phyloP scores from a whole-genome alignment of 805 yeast genomes.

The Teunomyces stri region DNA sequence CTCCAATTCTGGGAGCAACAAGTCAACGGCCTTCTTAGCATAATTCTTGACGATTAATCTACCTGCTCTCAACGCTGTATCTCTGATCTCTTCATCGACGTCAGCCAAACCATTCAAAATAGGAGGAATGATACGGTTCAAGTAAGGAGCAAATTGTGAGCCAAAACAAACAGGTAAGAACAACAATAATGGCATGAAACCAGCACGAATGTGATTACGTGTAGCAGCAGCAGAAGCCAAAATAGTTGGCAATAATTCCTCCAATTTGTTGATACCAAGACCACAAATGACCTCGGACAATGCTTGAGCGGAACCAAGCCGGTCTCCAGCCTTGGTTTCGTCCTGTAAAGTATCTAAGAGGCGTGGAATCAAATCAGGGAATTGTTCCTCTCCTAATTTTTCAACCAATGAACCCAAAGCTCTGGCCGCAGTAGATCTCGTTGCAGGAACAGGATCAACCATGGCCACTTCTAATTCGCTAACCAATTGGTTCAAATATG shows the following conservation, averaged over 20 bases:
- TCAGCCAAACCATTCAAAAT: slow-evolving; percentile 91
- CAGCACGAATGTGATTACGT: slow-evolving; percentile 79
- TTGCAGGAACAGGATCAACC: slow-evolving; percentile 98
- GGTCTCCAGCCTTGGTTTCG: slow-evolving; percentile 78
- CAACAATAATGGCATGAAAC: slow-evolving; percentile 84
- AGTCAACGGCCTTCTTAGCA: slow-evolving; percentile 88
- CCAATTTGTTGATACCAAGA: slow-evolving; percentile 81
- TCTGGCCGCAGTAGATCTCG: slow-evolving; percentile 96
- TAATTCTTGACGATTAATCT: slow-evolving; percentile 86
- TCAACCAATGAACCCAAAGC: slow-evolving; percentile 96
- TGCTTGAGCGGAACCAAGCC: slow-evolving; percentile 97
- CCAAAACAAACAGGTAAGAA: slow-evolving; percentile 96
- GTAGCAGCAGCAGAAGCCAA: slow-evolving; percentile 65
- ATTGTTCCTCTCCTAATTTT: slow-evolving; percentile 91
- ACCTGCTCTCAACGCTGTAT: slow-evolving; percentile 88
- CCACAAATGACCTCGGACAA: slow-evolving; percentile 92
- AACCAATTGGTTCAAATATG: slow-evolving; percentile 76
- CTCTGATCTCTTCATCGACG: slow-evolving; percentile 79
- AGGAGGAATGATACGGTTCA: slow-evolving; percentile 84
- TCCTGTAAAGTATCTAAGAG: slow-evolving; percentile 75
- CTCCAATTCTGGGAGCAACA: slow-evolving; percentile 91
- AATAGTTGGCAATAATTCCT: slow-evolving; percentile 81
- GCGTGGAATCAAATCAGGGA: slow-evolving; percentile 88
- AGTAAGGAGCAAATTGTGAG: slow-evolving; percentile 83
- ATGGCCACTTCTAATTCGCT: slow-evolving; percentile 86